These are phyloP conservation scores for Melampsora americana DNA, from an alignment of 1,284 basidiomycete species.

Conservation along the genomic window DNA sequence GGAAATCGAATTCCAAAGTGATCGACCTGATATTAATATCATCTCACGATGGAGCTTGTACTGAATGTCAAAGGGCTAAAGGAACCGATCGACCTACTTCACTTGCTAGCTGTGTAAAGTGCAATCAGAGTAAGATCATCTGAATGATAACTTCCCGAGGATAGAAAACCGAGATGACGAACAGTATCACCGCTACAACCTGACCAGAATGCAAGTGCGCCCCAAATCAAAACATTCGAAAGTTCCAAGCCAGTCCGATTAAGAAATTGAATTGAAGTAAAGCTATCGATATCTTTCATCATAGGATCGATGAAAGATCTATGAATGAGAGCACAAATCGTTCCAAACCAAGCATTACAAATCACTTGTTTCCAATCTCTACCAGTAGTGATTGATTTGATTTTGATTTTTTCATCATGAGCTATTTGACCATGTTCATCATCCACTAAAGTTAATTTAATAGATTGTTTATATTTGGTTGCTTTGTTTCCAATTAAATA, in stretches of 20 bases:
- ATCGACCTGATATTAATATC: background rate
- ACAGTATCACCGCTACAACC: conserved; percentile 37
- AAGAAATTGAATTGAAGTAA: background rate
- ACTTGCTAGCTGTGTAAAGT: conserved; percentile 22
- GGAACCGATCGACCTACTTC: conserved; percentile 12
- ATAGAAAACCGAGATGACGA: background rate
- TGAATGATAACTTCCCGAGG: background rate
- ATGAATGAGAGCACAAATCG: conserved; percentile 20
- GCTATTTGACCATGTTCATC: conserved; percentile 35
- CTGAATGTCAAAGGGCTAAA: background rate
- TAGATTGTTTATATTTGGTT: conserved; percentile 50
- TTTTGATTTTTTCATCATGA: background rate
- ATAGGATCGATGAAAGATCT: background rate
- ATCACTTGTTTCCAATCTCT: conserved; percentile 30
- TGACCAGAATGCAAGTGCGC: conserved; percentile 31
- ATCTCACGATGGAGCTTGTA: no score
- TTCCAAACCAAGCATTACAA: conserved; percentile 39
- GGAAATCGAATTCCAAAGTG: background rate
- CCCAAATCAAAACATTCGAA: conserved; percentile 11
- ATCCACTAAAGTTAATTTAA: conserved; percentile 48
- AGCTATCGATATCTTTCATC: background rate
- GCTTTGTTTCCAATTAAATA: conserved; percentile 50
- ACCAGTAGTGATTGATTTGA: background rate
- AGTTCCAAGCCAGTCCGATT: background rate
- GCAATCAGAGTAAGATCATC: background rate